Base-by-base conservation (phyloP, 176 grass and related monocot species). In the Rhynchospora tenuis region DNA sequence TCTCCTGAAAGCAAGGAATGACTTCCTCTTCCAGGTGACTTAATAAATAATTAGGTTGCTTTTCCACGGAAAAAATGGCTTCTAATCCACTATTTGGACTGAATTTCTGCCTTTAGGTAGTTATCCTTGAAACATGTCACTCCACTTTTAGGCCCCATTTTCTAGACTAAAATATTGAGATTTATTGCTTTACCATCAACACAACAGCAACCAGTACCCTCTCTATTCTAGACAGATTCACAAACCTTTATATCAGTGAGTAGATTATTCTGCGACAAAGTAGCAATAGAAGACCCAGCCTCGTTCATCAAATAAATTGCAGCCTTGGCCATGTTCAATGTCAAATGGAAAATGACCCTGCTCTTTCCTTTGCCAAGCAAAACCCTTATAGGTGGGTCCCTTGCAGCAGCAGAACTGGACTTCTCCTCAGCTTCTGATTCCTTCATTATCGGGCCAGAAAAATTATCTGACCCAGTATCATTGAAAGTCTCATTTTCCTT, bases 241-340 rank as follows among this genome's bases (percentile, higher is more conserved):
- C 81, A 84, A 84, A 98, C 95, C 92, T 93, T 93, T 79, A 98
- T 98, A 88, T 94, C 92, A 57, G 95, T 91, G 42, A 91, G 88
- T 65, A 98, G 89, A 80, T 94, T 91, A 88, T 98, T 98, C 86
- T 94, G 92, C 81, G 89, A 94, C 85, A 98, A 90, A 87, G 90
- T 98, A 85, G 86, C 87, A 86, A 98, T 86, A 27, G 86, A 79
- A 55, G 57, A 78, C 69, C 89, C 87, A 81, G 84, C 88, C 78
- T 98, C 95, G 46, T 86, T 88, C 95, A 98, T 98, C 80, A 98
- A 87, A 50, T 94, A 91, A 84, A 98, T 94, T 77, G 94, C 92
- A 77, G 95, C 92, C 86, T 91, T 90, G 54, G 92, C 86, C 95
- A 98, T 98, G 86, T 90, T 94, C 63, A 91, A 85, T 69, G 95